Evolutionary conservation across 2,329 filamentous ascomycete species (phyloP), one percentile per base, ranked within the genome.

Genomic region (Atkinsonella texensis): DNA sequence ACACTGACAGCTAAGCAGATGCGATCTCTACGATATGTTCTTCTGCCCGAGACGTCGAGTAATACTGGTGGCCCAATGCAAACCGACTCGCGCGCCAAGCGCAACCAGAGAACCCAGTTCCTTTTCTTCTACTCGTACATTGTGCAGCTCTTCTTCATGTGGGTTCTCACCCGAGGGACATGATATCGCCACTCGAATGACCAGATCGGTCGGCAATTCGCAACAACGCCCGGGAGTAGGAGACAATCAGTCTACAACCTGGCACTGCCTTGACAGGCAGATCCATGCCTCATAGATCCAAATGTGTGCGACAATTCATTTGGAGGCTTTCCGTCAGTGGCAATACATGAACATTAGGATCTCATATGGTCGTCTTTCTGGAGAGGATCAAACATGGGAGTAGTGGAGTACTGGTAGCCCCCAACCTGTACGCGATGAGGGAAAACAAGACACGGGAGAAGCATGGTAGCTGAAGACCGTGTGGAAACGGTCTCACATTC

Each of bases 61-160:
- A 82, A 84, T 60, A 79, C 76, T 51, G 76, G 80, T 33, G 79
- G 80, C 59, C 76, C 83, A 54, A 80, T 83, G 76, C 73, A 80
- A 64, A 78, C 77, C 59, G 86, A 94, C 54, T 88, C 88, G 31
- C 81, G 90, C 56, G 84, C 87, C 40, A 93, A 95, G 71, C 83
- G 86, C 63, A 93, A 86, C 68, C 83, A 89, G 65, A 77, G 90
- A 56, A 95, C 89, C 1, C 89, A 95, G 68, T 95, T 95, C 63
- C 75, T 96, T 58, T 95, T 95, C 68, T 77, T 90, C 59, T 96
- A 98, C 70, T 91, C 90, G 44, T 98, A 97, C 68, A 75, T 94
- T 51, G 84, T 97, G 52, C 93, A 98, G 72, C 79, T 97, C 59
- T 73, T 90, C 52, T 95, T 97, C 68, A 98, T 97, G 90, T 93